Base-by-base conservation (phyloP, 129 eudicot genomes). In the Daucus carota region DNA sequence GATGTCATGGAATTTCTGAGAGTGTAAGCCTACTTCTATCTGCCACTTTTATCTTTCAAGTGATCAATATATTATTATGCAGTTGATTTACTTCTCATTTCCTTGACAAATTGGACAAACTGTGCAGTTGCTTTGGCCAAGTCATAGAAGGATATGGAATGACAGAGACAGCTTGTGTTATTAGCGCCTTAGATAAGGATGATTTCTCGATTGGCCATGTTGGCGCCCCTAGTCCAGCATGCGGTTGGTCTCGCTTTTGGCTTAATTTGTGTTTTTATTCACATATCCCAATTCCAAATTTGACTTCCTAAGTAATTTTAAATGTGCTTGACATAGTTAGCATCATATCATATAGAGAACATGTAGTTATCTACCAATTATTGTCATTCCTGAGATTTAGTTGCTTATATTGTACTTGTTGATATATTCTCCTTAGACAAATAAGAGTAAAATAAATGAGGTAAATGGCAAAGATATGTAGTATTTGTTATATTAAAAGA, bases 1-100 rank as follows among this genome's bases (percentile, higher is more conserved):
- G 96, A 92, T 84, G 92, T 92, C 65, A 82, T 92, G 96, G 96
- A 89, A 79, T 92, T 92, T 81, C 81, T 92, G 40, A 89, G 85
- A 79, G 92, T 92, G 97, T 92, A 83, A 85, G 96, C 66, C 47
- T 26, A 22, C n/a, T 7, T 15, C 38, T 72, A 12, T 24, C 52
- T 0, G 17, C 34, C 34, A 36, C n/a, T 22, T 11, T 12, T n/a
- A 57, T 24, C 20, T 70, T 40, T 41, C 15, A 38, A 9, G 38
- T 70, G 52, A 70, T 8, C 6, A 38, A 5, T 11, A 15, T 31
- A 63, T 9, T 72, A 10, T 63, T 63, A 28, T 62, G 34, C 36
- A 62, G 6, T 24, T 62, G 9, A 28, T 62, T 28, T 29, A 31
- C 38, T 5, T 66, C 54, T 14, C 33, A 4, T 44, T 48, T 73